These are phyloP conservation scores for Psidium friedrichsthalianum DNA, from an alignment of 345 rosid species.

Conservation along the genomic window DNA sequence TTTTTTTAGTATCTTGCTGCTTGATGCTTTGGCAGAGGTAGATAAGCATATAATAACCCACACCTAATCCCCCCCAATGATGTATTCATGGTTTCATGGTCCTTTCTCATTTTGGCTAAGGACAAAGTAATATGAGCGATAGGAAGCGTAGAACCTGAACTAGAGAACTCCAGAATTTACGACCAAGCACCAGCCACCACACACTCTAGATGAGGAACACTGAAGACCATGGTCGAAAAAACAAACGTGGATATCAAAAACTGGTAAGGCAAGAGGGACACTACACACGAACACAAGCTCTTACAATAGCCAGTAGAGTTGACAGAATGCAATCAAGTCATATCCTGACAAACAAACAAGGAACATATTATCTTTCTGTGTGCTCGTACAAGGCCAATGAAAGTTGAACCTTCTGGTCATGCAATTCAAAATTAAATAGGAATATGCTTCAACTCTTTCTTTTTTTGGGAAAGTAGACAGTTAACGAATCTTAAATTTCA, in stretches of 20 bases:
- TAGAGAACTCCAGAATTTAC: neutral
- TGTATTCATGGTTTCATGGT: neutral
- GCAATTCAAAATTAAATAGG: neutral
- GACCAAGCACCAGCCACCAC: neutral
- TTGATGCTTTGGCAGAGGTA: too few species aligned
- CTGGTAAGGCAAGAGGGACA: neutral
- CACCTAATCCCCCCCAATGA: neutral
- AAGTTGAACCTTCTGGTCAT: neutral
- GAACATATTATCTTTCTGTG: neutral
- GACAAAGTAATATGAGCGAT: neutral
- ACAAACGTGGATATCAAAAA: neutral
- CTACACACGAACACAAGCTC: neutral
- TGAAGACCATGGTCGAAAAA: neutral
- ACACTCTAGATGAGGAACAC: neutral
- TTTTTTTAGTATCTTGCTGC: too few species aligned
- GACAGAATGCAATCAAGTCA: neutral
- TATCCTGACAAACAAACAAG: neutral
- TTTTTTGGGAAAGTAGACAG: neutral
- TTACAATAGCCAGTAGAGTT: neutral
- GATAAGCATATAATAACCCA: too few species aligned
- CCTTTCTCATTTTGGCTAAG: neutral
- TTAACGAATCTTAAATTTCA: neutral
- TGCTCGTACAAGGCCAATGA: neutral
- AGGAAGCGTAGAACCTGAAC: neutral
- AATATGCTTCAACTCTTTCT: neutral